Base-by-base conservation (phyloP, 78 protist species). In the Dictyostelium firmibasis region DNA sequence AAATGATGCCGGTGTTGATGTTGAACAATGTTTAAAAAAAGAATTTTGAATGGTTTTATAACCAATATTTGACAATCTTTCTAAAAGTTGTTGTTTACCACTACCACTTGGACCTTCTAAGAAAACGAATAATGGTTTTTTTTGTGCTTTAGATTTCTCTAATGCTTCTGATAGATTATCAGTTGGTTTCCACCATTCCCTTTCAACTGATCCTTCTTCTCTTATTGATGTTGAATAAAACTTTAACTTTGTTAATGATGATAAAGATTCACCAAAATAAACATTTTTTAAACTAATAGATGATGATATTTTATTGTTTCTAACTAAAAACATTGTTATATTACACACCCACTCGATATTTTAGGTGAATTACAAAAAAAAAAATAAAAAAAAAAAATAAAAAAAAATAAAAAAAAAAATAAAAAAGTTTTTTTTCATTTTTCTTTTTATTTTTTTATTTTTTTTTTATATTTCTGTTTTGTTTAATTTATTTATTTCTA, bases 61-160 rank as follows among this genome's bases (percentile, higher is more conserved):
- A n/a, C 86, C 94, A 4, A 69, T 74, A 23, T 89, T 89, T 20
- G 44, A 10, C 2, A 89, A 25, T 81, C 94, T 78, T 60, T 89
- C 94, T 10, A 89, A 43, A 4, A 89, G 83, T 69, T 89, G 94
- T 29, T 36, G 81, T 44, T 89, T 89, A 25, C 94, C 94, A 27
- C 67, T 6, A 33, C 94, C 94, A 31, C 75, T 44, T n/a, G 86
- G 86, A 67, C 94, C 86, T 81, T 89, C 94, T 35, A 89, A 43
- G 70, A 43, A 89, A 27, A 89, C 94, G 1, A 89, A 20, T 27
- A 79, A 83, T 10, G 94, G 86, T 81, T 81, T 81, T 3, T 27
- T 33, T 53, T 81, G 44, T 53, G 10, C 13, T 57, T 81, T 81
- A 2, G 75, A 81, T 31, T 27, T 53, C 33, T 81, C 86, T 69